Percentiles rank a stretch among this genome's conserved stretches.
Evolutionary conservation across 116 monocot genomes (phyloP).

Genomic region (Dioscorea cayenensis): DNA sequence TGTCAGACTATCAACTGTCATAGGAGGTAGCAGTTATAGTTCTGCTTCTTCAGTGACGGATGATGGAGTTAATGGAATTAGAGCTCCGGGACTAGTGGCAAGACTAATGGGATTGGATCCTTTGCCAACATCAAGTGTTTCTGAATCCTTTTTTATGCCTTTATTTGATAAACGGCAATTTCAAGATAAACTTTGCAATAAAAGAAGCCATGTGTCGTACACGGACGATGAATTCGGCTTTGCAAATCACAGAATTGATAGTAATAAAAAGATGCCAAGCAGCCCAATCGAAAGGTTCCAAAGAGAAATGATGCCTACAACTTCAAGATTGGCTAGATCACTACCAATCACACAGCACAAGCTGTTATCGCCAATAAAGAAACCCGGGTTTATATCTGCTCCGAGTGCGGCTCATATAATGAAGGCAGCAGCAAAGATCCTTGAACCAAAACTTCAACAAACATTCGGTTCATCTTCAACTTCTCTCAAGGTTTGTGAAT

Average conservation of each 20-base stretch:
- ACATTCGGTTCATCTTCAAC: slow-evolving; percentile 25
- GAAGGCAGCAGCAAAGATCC: slow-evolving; percentile 81
- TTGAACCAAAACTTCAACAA: slow-evolving; percentile 48
- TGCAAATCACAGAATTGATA: slow-evolving; percentile 16
- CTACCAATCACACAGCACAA: slow-evolving; percentile 44
- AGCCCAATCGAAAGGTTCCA: slow-evolving; percentile 93
- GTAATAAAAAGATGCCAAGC: slow-evolving; percentile 69
- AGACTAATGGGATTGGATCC: slow-evolving; percentile 95
- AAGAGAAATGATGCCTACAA: slow-evolving; percentile 61
- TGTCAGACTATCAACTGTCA: slow-evolving; percentile 42
- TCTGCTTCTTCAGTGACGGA: slow-evolving; percentile 73
- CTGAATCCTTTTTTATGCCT: slow-evolving; percentile 56
- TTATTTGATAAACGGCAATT: slow-evolving; percentile 34
- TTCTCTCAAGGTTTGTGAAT: slow-evolving; percentile 34
- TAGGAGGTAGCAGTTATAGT: slow-evolving; percentile 58
- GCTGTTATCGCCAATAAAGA: slow-evolving; percentile 76
- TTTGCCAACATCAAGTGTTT: slow-evolving; percentile 42
- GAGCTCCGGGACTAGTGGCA: slow-evolving; percentile 82
- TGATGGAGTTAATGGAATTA: slow-evolving; percentile 51
- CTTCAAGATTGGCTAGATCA: slow-evolving; percentile 45
- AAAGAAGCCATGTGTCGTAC: slow-evolving; percentile 41
- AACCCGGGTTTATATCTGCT: slow-evolving; percentile 59
- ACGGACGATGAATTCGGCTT: slow-evolving; percentile 30
- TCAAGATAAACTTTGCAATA: slow-evolving; percentile 22
- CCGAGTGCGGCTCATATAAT: slow-evolving; percentile 73